Evolutionary conservation across 2,329 filamentous ascomycete species (phyloP), one percentile per base, ranked within the genome.

Genomic region (Talaromyces marneffei): DNA sequence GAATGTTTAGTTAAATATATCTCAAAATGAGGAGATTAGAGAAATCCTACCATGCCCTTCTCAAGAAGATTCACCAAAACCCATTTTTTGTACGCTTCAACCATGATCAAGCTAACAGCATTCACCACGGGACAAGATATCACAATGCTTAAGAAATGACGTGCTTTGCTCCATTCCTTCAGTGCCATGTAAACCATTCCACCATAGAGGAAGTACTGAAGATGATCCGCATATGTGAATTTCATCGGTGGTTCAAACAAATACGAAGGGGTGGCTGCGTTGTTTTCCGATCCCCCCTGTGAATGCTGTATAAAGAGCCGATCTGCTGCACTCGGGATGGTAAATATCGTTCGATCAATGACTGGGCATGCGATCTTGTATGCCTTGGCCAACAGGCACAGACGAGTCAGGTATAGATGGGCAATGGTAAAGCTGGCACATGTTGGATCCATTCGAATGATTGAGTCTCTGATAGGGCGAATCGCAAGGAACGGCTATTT

Each of bases 1-100:
- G 7, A 39, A 25, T 31, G 16, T 29, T 60, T 60, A 55, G 50
- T 18, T 64, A 50, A 64, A 64, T 42, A 27, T 33, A 16, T 61
- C 40, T 35, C 50, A 5, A 4, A n/a, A 39, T 12, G 46, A 4
- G n/a, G 33, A 23, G 42, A 53, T 20, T 42, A 20, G 18, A 42
- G 42, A 12, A 46, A 60, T 67, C 77, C 73, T 67, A 84, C 78
- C 68, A 80, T 84, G 66, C 92, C 92, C 58, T 86, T 78, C 6
- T 84, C 80, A 18, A 99, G 78, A 59, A 97, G 80, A 58, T 86
- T 85, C 9, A 92, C 82, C 16, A 99, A 78, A 8, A 95, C 72
- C 89, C 91, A 97, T 75, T 93, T 95, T 77, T 93, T 95, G 79
- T 96, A 93, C 5, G 91, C 90, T 66, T 96, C 91, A 3, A 89